Percentiles rank a stretch among this genome's conserved stretches.
These are phyloP conservation scores for Pseudocercospora crystallina DNA, from an alignment of 2,329 filamentous ascomycete species.

Conservation along the genomic window DNA sequence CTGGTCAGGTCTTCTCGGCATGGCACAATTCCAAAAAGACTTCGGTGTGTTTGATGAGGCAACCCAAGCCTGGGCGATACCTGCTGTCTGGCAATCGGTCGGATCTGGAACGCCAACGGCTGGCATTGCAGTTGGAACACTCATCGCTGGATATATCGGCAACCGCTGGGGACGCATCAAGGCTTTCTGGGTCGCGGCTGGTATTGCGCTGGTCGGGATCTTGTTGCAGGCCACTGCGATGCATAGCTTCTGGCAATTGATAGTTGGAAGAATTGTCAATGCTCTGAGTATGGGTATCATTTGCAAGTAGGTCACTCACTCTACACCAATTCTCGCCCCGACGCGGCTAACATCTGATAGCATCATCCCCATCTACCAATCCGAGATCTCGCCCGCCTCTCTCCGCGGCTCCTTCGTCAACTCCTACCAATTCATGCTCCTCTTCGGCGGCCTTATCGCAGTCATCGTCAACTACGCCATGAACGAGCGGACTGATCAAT, in stretches of 20 bases:
- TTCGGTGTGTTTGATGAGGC: slow-evolving; percentile 3
- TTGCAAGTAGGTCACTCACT: slow-evolving; percentile 12
- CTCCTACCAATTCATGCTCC: slow-evolving; percentile 16
- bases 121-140: slow-evolving; percentile 5
- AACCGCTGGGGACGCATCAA: slow-evolving; percentile 7
- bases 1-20: slow-evolving; percentile 15
- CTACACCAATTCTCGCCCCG: too few species aligned
- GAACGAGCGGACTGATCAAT: slow-evolving; percentile 13
- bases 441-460: slow-evolving; percentile 12
- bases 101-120: slow-evolving; percentile 8
- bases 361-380: slow-evolving; percentile 16
- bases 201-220: slow-evolving; percentile 8
- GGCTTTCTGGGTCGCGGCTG: slow-evolving; percentile 12
- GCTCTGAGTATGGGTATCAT: slow-evolving; percentile 16
- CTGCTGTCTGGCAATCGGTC: slow-evolving; percentile 11
- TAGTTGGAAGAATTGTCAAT: slow-evolving; percentile 14
- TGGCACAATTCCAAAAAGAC: slow-evolving; percentile 16
- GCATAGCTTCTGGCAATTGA: slow-evolving; percentile 10
- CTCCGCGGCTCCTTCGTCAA: slow-evolving; percentile 14
- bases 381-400: slow-evolving; percentile 10
- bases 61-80: slow-evolving; percentile 4
- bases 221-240: slow-evolving; percentile 11
- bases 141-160: slow-evolving; percentile 9
- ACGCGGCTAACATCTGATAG: background rate
- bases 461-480: slow-evolving; percentile 15